Evolutionary conservation across 2,329 filamentous ascomycete species (phyloP), one percentile per base, ranked within the genome.

Genomic region (Thielaviopsis punctulata): DNA sequence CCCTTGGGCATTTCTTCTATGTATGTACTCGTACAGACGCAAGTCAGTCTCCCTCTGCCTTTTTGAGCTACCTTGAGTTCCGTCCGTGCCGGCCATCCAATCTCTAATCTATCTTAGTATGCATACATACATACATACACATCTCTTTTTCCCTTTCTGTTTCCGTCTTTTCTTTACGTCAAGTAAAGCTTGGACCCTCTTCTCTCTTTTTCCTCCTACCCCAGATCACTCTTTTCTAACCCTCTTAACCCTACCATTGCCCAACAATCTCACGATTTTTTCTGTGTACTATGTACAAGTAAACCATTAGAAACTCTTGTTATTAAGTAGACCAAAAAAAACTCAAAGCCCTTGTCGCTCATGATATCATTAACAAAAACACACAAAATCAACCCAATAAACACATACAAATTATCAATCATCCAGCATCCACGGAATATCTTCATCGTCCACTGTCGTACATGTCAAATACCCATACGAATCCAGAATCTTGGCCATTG

Each of bases 391-490:
- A 52, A 49, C 33, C 24, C 15, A 12, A 23, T 25, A 51, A 53
- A 33, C 30, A 48, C n/a, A 48, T 53, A 45, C 19, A 46, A 56
- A 51, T 45, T 22, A 15, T 49, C 18, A 53, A 19, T 49, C 47
- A 46, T 70, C 69, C 45, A 64, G 62, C 30, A 64, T 59, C 73
- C 73, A 76, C 18, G 73, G 73, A 52, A 76, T 59, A 59, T 76
- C 73, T 52, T 70, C 61, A 57, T 72, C 72, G 48, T 64, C 63
- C 4, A 76, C 66, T 13, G 63, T 65, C 36, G 68, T 73, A 60
- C 73, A 76, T 8, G 73, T 76, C 53, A 76, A 63, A 57, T 76
- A 76, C 12, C 65, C 63, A 49, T 75, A 66, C 44, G 65, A 64
- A 15, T 68, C 69, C 5, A 63, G 70, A 57, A 60, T 65, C 60